Evolutionary conservation across 331 rosid genomes (phyloP).

Genomic region (Pyracantha coccinea): DNA sequence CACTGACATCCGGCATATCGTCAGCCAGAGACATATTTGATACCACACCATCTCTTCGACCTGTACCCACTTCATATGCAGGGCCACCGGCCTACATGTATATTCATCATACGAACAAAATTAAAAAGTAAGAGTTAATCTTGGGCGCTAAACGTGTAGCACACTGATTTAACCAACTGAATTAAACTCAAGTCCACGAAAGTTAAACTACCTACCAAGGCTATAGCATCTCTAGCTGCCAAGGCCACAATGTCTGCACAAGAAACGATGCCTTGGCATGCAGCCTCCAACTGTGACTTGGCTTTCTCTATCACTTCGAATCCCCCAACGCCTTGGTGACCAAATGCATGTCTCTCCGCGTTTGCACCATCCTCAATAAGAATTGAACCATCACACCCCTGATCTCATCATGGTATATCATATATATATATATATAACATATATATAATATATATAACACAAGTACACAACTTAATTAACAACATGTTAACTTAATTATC

Average conservation of each 20-base stretch:
- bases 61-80: slow-evolving; percentile 53
- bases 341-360: slow-evolving; percentile 48
- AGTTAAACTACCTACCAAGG: slow-evolving; percentile 23
- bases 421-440: no score
- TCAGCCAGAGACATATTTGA: slow-evolving; percentile 44
- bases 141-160: no score
- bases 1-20: slow-evolving; percentile 71
- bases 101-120: neutral
- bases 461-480: neutral
- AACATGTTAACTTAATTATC: neutral
- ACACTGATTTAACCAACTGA: neutral
- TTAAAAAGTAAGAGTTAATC: no score
- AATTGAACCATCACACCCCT: slow-evolving; percentile 97
- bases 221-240: slow-evolving; percentile 81
- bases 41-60: slow-evolving; percentile 70
- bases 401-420: neutral
- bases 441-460: no score
- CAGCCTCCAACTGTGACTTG: slow-evolving; percentile 47
- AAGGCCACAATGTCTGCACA: slow-evolving; percentile 84
- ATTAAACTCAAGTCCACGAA: no score
- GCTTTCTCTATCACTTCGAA: slow-evolving; percentile 75
- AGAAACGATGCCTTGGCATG: slow-evolving; percentile 71
- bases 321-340: slow-evolving; percentile 79
- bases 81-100: slow-evolving; percentile 58
- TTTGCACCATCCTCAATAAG: slow-evolving; percentile 41